phyloP scores from a whole-genome alignment of 2,329 filamentous ascomycete genomes.

The Fusarium succisae region DNA sequence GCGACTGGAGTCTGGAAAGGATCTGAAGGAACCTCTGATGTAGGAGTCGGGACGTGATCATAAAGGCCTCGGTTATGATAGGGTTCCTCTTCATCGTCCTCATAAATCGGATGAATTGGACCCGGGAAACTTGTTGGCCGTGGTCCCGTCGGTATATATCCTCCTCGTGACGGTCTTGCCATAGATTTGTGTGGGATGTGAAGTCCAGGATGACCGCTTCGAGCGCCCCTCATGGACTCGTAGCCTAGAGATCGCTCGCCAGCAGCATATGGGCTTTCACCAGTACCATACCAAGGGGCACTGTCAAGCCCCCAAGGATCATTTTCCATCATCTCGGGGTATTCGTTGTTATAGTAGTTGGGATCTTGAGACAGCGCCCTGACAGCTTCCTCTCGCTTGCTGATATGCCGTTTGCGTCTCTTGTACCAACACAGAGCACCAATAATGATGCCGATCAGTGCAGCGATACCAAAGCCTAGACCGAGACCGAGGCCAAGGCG shows the following conservation, averaged over 20 bases:
- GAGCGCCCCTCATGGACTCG: slow-evolving; percentile 56
- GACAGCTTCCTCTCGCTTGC: slow-evolving; percentile 57
- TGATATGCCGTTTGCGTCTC: slow-evolving; percentile 48
- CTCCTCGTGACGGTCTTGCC: slow-evolving; percentile 42
- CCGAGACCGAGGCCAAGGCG: slow-evolving; percentile 54
- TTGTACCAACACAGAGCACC: slow-evolving; percentile 63
- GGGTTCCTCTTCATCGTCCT: slow-evolving; percentile 64
- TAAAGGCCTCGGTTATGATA: slow-evolving; percentile 42
- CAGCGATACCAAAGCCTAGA: slow-evolving; percentile 66
- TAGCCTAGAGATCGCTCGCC: slow-evolving; percentile 58
- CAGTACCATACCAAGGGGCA: slow-evolving; percentile 56
- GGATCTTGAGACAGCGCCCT: slow-evolving; percentile 61
- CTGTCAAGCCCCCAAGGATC: slow-evolving; percentile 40
- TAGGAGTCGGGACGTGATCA: slow-evolving; percentile 46
- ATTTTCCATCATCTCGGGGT: slow-evolving; percentile 58
- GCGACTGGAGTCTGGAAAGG: slow-evolving; percentile 60
- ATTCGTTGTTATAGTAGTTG: slow-evolving; percentile 54
- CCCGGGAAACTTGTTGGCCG: slow-evolving; percentile 48
- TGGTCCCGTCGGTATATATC: slow-evolving; percentile 47
- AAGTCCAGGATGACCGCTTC: slow-evolving; percentile 37
- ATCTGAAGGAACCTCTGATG: slow-evolving; percentile 54
- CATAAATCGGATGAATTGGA: slow-evolving; percentile 66
- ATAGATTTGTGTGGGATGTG: slow-evolving; percentile 49
- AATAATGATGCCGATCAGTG: slow-evolving; percentile 57
- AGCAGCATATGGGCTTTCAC: slow-evolving; percentile 53